phyloP scores from a whole-genome alignment of 2,329 filamentous ascomycete species.

The Botrytis pseudocinerea region DNA sequence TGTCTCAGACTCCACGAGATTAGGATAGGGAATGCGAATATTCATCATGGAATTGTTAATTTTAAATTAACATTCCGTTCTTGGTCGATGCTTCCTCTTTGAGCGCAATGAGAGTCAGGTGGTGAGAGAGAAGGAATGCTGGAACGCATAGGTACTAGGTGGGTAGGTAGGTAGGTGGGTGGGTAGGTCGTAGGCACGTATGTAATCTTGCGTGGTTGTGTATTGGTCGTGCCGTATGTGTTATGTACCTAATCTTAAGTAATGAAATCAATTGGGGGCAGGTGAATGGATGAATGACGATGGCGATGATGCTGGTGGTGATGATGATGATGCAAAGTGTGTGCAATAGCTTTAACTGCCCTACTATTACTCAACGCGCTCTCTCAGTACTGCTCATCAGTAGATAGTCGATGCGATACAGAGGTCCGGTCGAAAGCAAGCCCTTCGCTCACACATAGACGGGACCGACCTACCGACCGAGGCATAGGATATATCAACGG shows the following conservation, averaged over 20 bases:
- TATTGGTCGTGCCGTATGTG: neutral
- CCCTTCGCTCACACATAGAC: neutral
- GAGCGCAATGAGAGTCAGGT: neutral
- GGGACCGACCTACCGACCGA: neutral
- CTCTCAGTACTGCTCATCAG: neutral
- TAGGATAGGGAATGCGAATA: neutral
- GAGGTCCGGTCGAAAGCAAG: neutral
- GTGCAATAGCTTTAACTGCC: neutral
- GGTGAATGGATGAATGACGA: neutral
- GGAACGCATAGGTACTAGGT: neutral
- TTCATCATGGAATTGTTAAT: neutral
- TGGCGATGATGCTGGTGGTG: neutral
- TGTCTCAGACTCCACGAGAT: neutral
- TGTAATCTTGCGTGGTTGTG: neutral
- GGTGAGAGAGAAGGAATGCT: neutral
- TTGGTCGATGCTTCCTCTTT: neutral
- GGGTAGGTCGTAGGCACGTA: too few species aligned
- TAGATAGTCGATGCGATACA: neutral
- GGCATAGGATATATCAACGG: neutral
- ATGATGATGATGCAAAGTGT: neutral
- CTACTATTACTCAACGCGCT: too few species aligned
- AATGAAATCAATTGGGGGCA: neutral
- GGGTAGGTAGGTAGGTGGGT: too few species aligned
- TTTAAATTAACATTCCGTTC: conserved; percentile 1
- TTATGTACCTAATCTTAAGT: neutral